These are phyloP conservation scores for Globisporangium sylvaticum DNA, from an alignment of 352 stramenopile species.

Conservation along the genomic window DNA sequence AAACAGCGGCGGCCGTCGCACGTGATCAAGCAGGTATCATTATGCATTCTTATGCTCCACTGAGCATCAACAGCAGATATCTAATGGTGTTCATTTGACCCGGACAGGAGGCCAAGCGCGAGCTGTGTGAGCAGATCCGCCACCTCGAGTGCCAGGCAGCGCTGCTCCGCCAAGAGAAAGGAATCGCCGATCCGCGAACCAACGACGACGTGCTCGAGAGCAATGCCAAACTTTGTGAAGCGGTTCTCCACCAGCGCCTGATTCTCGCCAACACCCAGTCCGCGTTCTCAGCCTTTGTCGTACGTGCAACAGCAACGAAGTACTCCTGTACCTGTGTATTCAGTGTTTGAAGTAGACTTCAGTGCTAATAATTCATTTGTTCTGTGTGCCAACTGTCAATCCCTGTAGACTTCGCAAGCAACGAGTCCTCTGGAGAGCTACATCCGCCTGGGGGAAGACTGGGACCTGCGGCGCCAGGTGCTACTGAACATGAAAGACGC, in stretches of 20 bases:
- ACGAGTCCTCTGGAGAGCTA: conserved; percentile 34
- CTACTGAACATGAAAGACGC: conserved; percentile 22
- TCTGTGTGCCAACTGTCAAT: neutral
- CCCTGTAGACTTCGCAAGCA: conserved; percentile 23
- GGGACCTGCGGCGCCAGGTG: conserved; percentile 16
- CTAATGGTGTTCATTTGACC: neutral
- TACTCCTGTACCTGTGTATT: too few relatives aligned
- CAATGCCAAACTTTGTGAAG: neutral
- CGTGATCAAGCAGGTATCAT: neutral
- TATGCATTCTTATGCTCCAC: neutral
- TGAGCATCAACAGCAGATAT: neutral
- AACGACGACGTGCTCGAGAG: neutral
- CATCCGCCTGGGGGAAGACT: conserved; percentile 26
- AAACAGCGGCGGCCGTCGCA: neutral
- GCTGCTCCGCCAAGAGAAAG: neutral
- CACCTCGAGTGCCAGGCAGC: neutral
- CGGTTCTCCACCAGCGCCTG: neutral
- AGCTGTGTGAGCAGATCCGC: neutral
- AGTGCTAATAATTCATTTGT: neutral
- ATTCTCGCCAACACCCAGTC: neutral
- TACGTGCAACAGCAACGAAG: too few relatives aligned
- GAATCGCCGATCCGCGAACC: neutral
- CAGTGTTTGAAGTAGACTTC: too few relatives aligned
- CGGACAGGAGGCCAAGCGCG: neutral
- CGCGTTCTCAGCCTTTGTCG: neutral